These are phyloP conservation scores for Imleria badia DNA, from an alignment of 768 basidiomycete genomes.

Conservation along the genomic window DNA sequence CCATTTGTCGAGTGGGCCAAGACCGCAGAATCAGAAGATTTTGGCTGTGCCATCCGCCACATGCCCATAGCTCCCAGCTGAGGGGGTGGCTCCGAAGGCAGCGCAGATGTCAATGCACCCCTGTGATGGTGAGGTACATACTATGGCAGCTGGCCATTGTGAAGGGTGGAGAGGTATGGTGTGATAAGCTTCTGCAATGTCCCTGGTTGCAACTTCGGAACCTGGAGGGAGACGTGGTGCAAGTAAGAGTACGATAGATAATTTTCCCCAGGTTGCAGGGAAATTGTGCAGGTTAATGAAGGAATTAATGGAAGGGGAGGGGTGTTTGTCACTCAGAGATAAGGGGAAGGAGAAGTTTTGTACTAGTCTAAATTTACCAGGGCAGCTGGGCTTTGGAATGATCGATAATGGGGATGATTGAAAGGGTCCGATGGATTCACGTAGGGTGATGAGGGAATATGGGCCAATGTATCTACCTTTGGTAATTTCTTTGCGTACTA, in stretches of 20 bases:
- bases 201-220: background rate
- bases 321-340: too few relatives aligned
- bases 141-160: background rate
- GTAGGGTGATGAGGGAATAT: too few relatives aligned
- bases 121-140: background rate
- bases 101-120: background rate
- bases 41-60: background rate
- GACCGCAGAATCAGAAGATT: background rate
- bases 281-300: fast-evolving
- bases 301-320: background rate
- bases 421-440: background rate
- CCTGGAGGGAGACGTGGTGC: background rate
- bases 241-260: background rate
- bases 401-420: background rate
- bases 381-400: background rate
- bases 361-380: too few relatives aligned
- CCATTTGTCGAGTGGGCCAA: too few relatives aligned
- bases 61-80: background rate
- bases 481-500: background rate
- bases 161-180: background rate
- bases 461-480: background rate
- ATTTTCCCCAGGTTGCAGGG: background rate
- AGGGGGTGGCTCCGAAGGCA: background rate
- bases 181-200: background rate
- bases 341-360: background rate